Percentiles rank a stretch among this genome's conserved stretches.
Evolutionary conservation across 768 basidiomycete genomes (phyloP).

Genomic region (Podaxis mareebaensis): DNA sequence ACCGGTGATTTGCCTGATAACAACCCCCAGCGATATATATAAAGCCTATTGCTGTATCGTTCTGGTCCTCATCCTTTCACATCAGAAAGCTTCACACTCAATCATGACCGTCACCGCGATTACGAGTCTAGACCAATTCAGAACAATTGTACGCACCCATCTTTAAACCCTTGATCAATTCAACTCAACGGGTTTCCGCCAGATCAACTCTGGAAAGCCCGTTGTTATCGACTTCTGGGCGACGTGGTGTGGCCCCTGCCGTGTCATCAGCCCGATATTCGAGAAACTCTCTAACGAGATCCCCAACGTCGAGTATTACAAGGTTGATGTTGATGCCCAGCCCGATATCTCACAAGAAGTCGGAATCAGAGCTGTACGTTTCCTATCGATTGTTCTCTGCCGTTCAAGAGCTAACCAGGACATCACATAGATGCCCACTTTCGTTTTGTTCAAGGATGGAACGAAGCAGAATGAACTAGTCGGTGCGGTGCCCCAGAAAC

Average conservation of each 20-base stretch:
- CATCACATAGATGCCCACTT: constrained; percentile 42
- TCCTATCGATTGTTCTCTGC: background rate
- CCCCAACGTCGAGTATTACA: constrained; percentile 56
- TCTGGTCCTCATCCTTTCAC: background rate
- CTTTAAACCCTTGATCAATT: background rate
- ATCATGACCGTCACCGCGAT: constrained; percentile 17
- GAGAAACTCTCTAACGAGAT: constrained; percentile 48
- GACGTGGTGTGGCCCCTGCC: constrained; percentile 76
- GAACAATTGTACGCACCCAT: constrained; percentile 11
- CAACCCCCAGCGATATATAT: background rate
- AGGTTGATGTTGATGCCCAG: constrained; percentile 70
- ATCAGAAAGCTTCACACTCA: background rate
- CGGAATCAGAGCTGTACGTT: constrained; percentile 61
- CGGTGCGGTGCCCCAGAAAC: constrained; percentile 45
- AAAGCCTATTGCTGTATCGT: background rate
- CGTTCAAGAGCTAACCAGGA: too few relatives aligned
- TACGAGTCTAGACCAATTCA: constrained; percentile 16
- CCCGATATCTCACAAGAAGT: constrained; percentile 55
- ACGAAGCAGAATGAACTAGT: constrained; percentile 37
- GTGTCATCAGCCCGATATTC: constrained; percentile 62
- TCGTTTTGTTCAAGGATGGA: constrained; percentile 38
- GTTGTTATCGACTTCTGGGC: constrained; percentile 76
- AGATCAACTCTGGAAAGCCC: constrained; percentile 49
- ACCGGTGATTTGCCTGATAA: constrained; percentile 1
- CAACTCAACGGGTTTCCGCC: background rate